Conservation (phyloP, 108 stramenopile species). For the Thalassiosira profunda region DNA sequence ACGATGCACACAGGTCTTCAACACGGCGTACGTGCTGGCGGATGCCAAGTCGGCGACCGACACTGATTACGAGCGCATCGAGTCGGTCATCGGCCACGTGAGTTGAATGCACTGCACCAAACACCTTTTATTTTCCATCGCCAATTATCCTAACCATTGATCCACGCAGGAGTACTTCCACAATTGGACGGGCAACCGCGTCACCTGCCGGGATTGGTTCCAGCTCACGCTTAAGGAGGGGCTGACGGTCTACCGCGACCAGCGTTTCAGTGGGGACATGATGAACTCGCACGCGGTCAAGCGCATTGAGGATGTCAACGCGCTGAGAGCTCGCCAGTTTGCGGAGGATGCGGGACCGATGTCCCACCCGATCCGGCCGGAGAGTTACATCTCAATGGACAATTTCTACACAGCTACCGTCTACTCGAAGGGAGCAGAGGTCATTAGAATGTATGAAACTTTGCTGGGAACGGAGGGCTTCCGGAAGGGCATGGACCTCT, state of each 20-base stretch:
- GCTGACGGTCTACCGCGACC: conserved; percentile 84
- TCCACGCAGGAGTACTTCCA: conserved; percentile 91
- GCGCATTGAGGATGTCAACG: conserved; percentile 62
- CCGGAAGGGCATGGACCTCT: conserved; percentile 52
- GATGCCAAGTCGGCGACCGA: conserved; percentile 58
- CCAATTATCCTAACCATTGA: no score
- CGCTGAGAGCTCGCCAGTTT: conserved; percentile 59
- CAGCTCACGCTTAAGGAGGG: conserved; percentile 89
- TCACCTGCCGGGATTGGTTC: conserved; percentile 88
- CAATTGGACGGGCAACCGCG: conserved; percentile 86
- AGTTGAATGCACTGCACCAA: no score
- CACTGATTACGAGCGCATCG: conserved; percentile 57
- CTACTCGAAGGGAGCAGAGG: conserved; percentile 71
- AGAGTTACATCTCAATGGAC: conserved; percentile 78
- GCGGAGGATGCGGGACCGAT: conserved; percentile 64
- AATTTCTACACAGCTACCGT: conserved; percentile 79
- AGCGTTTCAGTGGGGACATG: conserved; percentile 64
- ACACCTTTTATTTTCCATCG: no score
- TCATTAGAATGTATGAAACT: conserved; percentile 82
- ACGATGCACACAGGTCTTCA: conserved; percentile 90
- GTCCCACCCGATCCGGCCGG: conserved; percentile 84
- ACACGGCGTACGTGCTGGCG: conserved; percentile 79
- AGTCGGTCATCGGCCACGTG: conserved; percentile 81
- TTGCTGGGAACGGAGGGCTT: conserved; percentile 71
- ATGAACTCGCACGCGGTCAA: conserved; percentile 55